Conservation (phyloP, 106 monocot species). For the Agapanthus africanus region DNA sequence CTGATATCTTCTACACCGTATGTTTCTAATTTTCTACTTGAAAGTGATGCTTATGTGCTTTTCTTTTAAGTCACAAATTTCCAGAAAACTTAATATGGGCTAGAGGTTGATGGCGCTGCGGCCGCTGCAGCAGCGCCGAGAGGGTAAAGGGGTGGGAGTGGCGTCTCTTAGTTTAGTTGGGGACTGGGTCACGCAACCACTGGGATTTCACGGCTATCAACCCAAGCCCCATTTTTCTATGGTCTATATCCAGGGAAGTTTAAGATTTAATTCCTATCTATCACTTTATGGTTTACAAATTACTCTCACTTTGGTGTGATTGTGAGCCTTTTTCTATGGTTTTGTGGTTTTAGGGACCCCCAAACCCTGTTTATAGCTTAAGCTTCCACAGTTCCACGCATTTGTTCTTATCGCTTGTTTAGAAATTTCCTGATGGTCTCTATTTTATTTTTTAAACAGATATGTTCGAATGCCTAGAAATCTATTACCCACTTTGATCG, state of each 20-base stretch:
- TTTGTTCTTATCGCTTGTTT: conserved; percentile 4
- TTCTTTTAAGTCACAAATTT: neutral
- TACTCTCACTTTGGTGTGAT: neutral
- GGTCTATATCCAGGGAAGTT: neutral
- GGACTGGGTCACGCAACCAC: too few relatives aligned
- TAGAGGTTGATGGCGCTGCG: too few relatives aligned
- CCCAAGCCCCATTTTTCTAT: too few relatives aligned
- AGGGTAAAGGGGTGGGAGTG: too few relatives aligned
- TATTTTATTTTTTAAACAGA: conserved; percentile 27
- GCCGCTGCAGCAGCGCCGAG: too few relatives aligned
- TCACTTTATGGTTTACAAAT: neutral
- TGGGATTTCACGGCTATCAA: too few relatives aligned
- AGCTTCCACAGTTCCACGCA: neutral
- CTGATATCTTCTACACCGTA: conserved; percentile 75
- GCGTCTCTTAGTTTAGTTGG: too few relatives aligned
- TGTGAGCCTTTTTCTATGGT: neutral
- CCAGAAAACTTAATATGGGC: neutral
- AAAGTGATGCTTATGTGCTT: neutral
- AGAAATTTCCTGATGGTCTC: neutral
- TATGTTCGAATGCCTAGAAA: conserved; percentile 73
- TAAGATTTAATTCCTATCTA: neutral
- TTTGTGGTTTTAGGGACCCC: too few relatives aligned
- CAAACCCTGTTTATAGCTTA: conserved; percentile 3
- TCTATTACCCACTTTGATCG: conserved; percentile 41
- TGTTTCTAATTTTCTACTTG: conserved; percentile 8